Evolutionary conservation across 2,329 filamentous ascomycete species (phyloP).

Genomic region (Botrytis porri): DNA sequence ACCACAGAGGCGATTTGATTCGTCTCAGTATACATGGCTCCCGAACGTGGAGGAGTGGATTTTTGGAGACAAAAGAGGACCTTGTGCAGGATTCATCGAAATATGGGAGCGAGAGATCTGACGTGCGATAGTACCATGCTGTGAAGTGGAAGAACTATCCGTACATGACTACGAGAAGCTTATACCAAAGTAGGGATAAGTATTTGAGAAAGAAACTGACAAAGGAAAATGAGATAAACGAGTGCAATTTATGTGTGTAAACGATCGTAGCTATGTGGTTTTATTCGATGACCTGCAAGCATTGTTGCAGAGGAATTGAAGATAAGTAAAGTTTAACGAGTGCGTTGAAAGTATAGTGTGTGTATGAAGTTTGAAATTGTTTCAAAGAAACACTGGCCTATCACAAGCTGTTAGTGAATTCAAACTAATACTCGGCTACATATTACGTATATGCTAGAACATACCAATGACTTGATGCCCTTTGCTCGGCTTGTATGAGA

Average conservation of each 20-base stretch:
- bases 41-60: conserved; percentile 3
- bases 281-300: not conserved
- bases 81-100: not conserved
- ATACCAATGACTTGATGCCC: not conserved
- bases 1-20: conserved; percentile 1
- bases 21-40: conserved; percentile 14
- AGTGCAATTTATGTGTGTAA: not conserved
- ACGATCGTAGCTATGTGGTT: not conserved
- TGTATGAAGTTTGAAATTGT: not conserved
- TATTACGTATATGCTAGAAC: not conserved
- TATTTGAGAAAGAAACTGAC: not conserved
- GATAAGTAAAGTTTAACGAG: not conserved
- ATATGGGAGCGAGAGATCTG: not conserved
- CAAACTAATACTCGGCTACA: not conserved
- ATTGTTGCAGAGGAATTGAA: no score
- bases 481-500: not conserved
- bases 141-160: not conserved
- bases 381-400: not conserved
- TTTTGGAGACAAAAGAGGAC: not conserved
- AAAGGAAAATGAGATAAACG: not conserved
- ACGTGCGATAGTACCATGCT: not conserved
- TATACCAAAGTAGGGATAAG: not conserved
- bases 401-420: not conserved
- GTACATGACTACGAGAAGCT: not conserved
- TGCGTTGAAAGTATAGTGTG: not conserved